These are phyloP conservation scores for Baudoinia panamericana DNA, from an alignment of 495 filamentous ascomycete species.

Conservation along the genomic window DNA sequence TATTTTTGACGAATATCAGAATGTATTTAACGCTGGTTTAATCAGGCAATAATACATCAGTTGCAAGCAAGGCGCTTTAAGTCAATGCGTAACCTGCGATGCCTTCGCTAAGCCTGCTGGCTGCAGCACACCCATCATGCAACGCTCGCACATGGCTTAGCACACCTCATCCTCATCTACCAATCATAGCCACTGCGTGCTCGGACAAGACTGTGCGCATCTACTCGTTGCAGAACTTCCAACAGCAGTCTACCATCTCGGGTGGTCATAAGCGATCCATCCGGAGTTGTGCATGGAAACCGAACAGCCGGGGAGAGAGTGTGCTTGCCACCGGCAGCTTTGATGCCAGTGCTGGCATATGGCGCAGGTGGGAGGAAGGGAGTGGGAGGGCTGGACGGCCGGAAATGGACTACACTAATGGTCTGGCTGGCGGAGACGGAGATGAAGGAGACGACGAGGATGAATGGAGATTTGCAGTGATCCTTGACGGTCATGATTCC, in stretches of 20 bases:
- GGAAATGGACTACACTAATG: conserved; percentile 26
- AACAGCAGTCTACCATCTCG: conserved; percentile 60
- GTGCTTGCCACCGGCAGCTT: conserved; percentile 86
- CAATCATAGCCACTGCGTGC: conserved; percentile 78
- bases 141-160: conserved; percentile 72
- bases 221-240: conserved; percentile 71
- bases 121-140: conserved; percentile 52
- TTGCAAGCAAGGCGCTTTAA: too few relatives aligned
- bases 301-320: conserved; percentile 40
- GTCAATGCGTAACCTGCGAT: too few relatives aligned
- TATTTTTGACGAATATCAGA: too few relatives aligned
- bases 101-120: conserved; percentile 26
- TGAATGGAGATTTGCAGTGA: conserved; percentile 75
- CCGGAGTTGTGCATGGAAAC: conserved; percentile 73
- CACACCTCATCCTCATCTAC: conserved; percentile 71
- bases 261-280: conserved; percentile 85
- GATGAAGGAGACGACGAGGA: conserved; percentile 43
- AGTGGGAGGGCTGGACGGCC: conserved; percentile 20
- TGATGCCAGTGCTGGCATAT: conserved; percentile 79
- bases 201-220: conserved; percentile 73
- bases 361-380: conserved; percentile 50
- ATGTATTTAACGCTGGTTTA: too few relatives aligned
- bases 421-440: conserved; percentile 16
- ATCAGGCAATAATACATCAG: too few relatives aligned
- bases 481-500: conserved; percentile 85